A percentile compares a stretch with the other conserved stretches of the same genome.
Evolutionary conservation across 2,329 filamentous ascomycete species (phyloP).

Genomic region (Fusarium newnesense): DNA sequence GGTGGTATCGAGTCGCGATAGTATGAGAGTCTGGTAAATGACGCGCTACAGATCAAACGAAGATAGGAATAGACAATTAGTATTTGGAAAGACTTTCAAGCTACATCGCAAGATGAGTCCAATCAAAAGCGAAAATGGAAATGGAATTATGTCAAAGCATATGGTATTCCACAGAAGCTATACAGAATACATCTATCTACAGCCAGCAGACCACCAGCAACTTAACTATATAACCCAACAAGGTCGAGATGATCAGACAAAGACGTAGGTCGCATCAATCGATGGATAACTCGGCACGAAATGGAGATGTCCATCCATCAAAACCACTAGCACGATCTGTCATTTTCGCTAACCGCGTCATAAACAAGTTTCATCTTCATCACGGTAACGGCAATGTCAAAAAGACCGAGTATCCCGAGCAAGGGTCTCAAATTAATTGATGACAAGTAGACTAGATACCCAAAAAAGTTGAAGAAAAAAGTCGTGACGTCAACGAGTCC

Average conservation of each 20-base stretch:
- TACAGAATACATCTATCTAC: background rate
- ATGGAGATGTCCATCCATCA: conserved; percentile 11
- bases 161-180: background rate
- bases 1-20: no score
- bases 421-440: background rate
- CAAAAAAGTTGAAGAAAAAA: conserved; percentile 7
- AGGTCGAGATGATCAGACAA: background rate
- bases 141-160: no score
- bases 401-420: conserved; percentile 6
- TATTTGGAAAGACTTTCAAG: background rate
- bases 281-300: conserved; percentile 10
- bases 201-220: background rate
- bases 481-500: conserved; percentile 36
- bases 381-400: background rate
- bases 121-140: background rate
- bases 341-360: background rate
- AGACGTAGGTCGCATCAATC: background rate
- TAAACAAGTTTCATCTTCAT: background rate
- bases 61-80: background rate
- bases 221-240: background rate
- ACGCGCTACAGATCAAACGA: no score
- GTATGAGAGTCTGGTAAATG: fast-evolving
- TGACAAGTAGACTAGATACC: conserved; percentile 25
- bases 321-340: background rate
- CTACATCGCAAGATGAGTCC: background rate